Evolutionary conservation across 2,329 filamentous ascomycete genomes (phyloP), one percentile per base, ranked within the genome.

Genomic region (Setomelanomma holmii): DNA sequence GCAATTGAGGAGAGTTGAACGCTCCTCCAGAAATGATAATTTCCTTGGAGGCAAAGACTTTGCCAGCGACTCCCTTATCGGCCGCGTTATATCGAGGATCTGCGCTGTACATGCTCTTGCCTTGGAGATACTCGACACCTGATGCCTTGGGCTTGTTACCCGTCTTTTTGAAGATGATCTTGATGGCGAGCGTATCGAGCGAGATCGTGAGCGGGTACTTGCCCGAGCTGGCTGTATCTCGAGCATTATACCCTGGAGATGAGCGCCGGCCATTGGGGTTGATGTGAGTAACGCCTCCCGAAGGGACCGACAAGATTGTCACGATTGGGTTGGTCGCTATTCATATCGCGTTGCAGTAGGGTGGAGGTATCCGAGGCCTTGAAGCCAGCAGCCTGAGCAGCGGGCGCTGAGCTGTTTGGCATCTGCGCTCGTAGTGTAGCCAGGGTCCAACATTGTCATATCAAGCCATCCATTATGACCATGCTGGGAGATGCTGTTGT

Each of bases 1-100:
- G 81, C 3, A 89, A 68, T 69, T 88, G 86, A 4, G 85, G 84
- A 1, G 81, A 80, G 68, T 87, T 84, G 70, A 83, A 88, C 1
- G 83, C 80, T 6, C 86, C 86, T 4, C 61, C 61, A 4, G 58
- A 63, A 21, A 67, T 55, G 23, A 67, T 63, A 27, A 67, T 63
- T 50, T 67, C 64, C 34, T 63, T 63, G 2, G 55, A 74, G 1
- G 79, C 79, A 8, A 62, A 67, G 34, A 75, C 78, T 36, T 68
- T 58, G 16, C 78, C 77, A n/a, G 71, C 49, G 4, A 53, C 67
- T 1, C 64, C 66, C 11, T 53, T 58, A 24, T 54, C 45, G 16
- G 49, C 47, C 4, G 58, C 60, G 35, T 58, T 51, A 38, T 74
- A 66, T 2, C 78, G 74, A 8, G 79, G 64, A 55, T 80, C 77